These are phyloP conservation scores for Theileria equi DNA, from an alignment of 169 alveolate genomes.

Conservation along the genomic window DNA sequence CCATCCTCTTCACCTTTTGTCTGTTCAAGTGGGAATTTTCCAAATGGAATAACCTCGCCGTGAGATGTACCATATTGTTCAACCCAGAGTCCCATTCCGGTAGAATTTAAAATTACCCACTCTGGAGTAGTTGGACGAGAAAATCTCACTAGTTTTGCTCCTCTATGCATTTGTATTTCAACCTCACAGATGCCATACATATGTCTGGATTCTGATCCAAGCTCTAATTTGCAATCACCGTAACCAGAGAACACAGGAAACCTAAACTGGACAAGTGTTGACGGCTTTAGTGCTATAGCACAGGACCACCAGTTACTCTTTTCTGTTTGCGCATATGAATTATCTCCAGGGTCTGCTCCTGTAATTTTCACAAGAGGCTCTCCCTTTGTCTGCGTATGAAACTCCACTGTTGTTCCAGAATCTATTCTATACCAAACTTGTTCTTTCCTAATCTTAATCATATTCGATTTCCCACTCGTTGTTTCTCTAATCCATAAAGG, in stretches of 20 bases:
- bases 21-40: too few relatives aligned
- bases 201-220: background rate
- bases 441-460: conserved; percentile 46
- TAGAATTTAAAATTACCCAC: conserved; percentile 52
- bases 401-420: conserved; percentile 76
- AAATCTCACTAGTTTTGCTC: conserved; percentile 58
- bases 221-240: background rate
- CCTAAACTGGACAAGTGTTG: conserved; percentile 36
- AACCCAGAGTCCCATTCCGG: conserved; percentile 58
- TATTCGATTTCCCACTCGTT: background rate
- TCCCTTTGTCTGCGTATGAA: conserved; percentile 78
- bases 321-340: background rate
- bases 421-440: conserved; percentile 54
- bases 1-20: too few relatives aligned
- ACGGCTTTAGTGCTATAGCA: conserved; percentile 39
- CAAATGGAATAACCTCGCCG: conserved; percentile 60
- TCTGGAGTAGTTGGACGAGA: conserved; percentile 39
- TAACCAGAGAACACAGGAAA: conserved; percentile 17
- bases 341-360: conserved; percentile 58
- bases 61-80: conserved; percentile 52
- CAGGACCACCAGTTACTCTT: conserved; percentile 34
- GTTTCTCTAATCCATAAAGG: conserved; percentile 66
- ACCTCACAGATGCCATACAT: conserved; percentile 50
- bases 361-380: conserved; percentile 70
- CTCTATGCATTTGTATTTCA: conserved; percentile 50